Evolutionary conservation across 2,329 filamentous ascomycete genomes (phyloP), one percentile per base, ranked within the genome.

Genomic region (Arthrobotrys conoides): DNA sequence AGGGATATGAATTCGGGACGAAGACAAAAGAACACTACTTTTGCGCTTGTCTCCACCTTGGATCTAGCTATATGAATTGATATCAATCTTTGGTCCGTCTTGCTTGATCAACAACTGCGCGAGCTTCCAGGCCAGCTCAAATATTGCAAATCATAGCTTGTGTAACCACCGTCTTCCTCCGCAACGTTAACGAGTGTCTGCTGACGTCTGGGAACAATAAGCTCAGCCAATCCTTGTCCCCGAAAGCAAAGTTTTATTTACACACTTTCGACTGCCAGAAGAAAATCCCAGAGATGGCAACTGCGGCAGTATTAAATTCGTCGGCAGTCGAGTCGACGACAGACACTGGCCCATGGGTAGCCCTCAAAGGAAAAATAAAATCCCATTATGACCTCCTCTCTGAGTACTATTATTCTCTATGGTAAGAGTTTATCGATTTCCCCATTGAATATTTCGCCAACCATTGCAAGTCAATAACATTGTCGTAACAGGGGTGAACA

Each of bases 401-500:
- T 66, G 88, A 90, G 81, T 90, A 90, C 82, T 90, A 90, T 80
- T 86, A 90, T 79, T 88, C 86, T 38, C 84, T 90, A 20, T 90
- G 89, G 89, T 89, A 85, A 51, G 61, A 18, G 1, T 2, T 18
- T 46, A 16, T 20, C 2, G 9, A 2, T 46, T 20, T 20, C 20
- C 20, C n/a, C 14, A 4, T 14, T 16, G n/a, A 18, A 46, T 46
- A 5, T 18, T 16, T 16, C 51, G 16, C 9, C n/a, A n/a, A n/a
- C n/a, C n/a, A 5, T 2, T 1, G 14, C n/a, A n/a, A 55, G n/a
- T 6, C 10, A 33, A 33, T 41, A 44, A 80, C 76, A 22, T 30
- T 5, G 4, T 6, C 10, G 1, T 44, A 10, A 76, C 48, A 89
- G 88, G 88, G 89, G 89, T 68, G 88, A 90, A 82, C 89, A 90